phyloP scores from a whole-genome alignment of 352 stramenopile genomes.

The Pythium utonaiense region DNA sequence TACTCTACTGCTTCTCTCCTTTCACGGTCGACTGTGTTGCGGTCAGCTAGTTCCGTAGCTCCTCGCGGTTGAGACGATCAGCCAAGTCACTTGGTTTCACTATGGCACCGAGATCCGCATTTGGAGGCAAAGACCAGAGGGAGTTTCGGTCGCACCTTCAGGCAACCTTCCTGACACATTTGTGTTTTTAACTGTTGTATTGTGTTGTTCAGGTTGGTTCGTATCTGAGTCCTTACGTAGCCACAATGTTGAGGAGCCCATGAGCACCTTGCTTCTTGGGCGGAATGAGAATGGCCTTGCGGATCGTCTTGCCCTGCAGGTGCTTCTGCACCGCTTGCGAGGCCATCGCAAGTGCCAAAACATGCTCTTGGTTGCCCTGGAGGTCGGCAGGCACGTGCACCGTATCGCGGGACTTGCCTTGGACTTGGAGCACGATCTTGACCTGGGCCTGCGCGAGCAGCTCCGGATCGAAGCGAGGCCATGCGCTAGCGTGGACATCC shows the following conservation, averaged over 20 bases:
- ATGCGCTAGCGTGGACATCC: slow-evolving; percentile 53
- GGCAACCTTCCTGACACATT: slow-evolving; percentile 12
- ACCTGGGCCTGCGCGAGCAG: slow-evolving; percentile 67
- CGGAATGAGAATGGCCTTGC: slow-evolving; percentile 75
- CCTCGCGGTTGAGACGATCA: background rate
- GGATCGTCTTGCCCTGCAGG: slow-evolving; percentile 54
- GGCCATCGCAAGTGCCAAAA: slow-evolving; percentile 56
- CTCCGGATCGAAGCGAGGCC: slow-evolving; percentile 52
- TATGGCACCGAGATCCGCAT: slow-evolving; percentile 16
- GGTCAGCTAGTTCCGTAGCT: background rate
- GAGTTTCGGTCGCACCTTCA: background rate
- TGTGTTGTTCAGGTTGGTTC: background rate
- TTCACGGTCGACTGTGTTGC: background rate
- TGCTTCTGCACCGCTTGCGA: slow-evolving; percentile 63
- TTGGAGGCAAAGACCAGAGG: slow-evolving; percentile 16
- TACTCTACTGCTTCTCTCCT: background rate
- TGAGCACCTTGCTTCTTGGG: slow-evolving; percentile 78
- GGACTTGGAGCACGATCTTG: slow-evolving; percentile 81
- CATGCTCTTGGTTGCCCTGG: slow-evolving; percentile 48
- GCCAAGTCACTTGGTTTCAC: slow-evolving; percentile 20
- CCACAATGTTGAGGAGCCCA: slow-evolving; percentile 78
- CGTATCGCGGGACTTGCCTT: slow-evolving; percentile 72
- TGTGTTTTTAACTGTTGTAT: slow-evolving; percentile 1
- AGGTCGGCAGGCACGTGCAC: slow-evolving; percentile 56
- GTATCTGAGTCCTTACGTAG: slow-evolving; percentile 19